A percentile compares a stretch with the other conserved stretches of the same genome.
Evolutionary conservation across 192 early-diverging fungal species (phyloP).

Genomic region (Helicostylum pulchrum): DNA sequence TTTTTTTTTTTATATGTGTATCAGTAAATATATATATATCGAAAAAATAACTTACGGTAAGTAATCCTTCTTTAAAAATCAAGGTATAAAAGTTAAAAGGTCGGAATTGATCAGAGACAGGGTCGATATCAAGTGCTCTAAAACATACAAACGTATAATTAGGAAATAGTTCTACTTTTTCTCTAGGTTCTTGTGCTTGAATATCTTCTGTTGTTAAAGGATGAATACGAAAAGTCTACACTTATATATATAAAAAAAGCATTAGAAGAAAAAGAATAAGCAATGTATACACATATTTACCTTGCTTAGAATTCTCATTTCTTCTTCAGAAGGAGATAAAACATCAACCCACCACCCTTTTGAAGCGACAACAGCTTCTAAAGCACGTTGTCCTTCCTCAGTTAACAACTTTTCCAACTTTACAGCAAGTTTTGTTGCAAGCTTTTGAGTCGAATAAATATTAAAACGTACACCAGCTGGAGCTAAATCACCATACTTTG

Average conservation of each 20-base stretch:
- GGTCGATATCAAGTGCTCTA: constrained; percentile 51
- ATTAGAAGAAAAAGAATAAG: neutral
- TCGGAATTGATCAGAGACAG: constrained; percentile 18
- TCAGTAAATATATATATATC: neutral
- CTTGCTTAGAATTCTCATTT: constrained; percentile 57
- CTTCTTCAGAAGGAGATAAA: constrained; percentile 55
- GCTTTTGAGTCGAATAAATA: neutral
- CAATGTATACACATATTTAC: constrained; percentile 23
- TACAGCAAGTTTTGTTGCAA: neutral
- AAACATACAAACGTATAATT: constrained; percentile 89
- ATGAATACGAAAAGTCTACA: constrained; percentile 77
- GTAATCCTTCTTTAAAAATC: constrained; percentile 46
- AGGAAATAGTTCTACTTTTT: constrained; percentile 86
- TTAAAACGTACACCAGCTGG: neutral
- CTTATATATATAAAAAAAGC: neutral
- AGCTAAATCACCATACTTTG: too few species aligned
- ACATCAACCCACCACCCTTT: constrained; percentile 64
- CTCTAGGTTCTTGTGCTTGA: constrained; percentile 73
- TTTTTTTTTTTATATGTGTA: neutral
- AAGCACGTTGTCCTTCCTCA: neutral
- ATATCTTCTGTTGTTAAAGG: constrained; percentile 91
- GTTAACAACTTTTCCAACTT: neutral
- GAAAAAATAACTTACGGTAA: constrained; percentile 37
- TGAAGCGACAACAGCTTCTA: neutral
- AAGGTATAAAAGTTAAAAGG: constrained; percentile 48